Evolutionary conservation across 805 yeast genomes (phyloP).

Genomic region (Alloascoidea africana): DNA sequence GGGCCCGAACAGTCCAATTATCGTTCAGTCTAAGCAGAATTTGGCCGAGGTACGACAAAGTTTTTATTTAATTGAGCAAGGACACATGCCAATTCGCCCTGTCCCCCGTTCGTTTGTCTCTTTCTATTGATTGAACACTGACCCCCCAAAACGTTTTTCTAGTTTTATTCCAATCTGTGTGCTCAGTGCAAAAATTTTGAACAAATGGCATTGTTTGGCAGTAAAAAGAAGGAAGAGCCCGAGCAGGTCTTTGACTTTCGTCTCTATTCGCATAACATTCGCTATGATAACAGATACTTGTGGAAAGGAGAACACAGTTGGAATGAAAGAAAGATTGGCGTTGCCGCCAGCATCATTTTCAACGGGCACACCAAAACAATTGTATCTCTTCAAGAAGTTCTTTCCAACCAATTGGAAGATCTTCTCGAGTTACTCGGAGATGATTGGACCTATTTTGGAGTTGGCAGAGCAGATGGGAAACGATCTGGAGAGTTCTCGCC

Average conservation of each 20-base stretch:
- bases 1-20: too few relatives aligned
- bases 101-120: too few relatives aligned
- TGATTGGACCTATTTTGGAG: slow-evolving; percentile 31
- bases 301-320: slow-evolving; percentile 27
- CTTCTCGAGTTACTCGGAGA: slow-evolving; percentile 18
- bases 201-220: too few relatives aligned
- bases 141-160: too few relatives aligned
- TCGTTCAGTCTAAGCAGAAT: too few relatives aligned
- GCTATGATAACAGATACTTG: not conserved
- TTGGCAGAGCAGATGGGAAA: slow-evolving; percentile 37
- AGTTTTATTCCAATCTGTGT: too few relatives aligned
- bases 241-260: not conserved
- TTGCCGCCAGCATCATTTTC: slow-evolving; percentile 26
- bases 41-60: too few relatives aligned
- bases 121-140: too few relatives aligned
- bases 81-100: too few relatives aligned
- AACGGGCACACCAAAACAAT: slow-evolving; percentile 19
- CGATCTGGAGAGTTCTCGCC: slow-evolving; percentile 36
- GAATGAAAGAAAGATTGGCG: slow-evolving; percentile 23
- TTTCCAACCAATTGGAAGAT: slow-evolving; percentile 30
- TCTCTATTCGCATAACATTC: not conserved
- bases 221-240: not conserved
- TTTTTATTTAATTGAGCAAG: too few relatives aligned
- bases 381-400: slow-evolving; percentile 33
- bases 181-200: too few relatives aligned